Percentiles rank a stretch among this genome's conserved stretches.
Conservation (phyloP, 306 rosid species). For the Ormosia semicastrata region DNA sequence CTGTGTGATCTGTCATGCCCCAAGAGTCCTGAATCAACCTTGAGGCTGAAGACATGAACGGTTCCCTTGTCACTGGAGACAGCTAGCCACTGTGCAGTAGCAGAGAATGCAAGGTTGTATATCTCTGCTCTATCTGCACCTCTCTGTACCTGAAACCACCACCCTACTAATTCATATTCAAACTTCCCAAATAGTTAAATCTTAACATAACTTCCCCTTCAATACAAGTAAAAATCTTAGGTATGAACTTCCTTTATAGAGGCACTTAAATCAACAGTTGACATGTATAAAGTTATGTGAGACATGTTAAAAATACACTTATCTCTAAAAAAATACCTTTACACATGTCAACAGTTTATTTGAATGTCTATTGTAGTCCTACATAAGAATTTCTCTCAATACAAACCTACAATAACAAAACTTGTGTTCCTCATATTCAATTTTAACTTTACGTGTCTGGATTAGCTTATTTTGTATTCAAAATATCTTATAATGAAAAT, state of each 20-base stretch:
- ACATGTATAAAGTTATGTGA: no score
- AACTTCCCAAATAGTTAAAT: neutral
- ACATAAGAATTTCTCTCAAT: no score
- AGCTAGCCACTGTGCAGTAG: constrained; percentile 81
- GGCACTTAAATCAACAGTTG: no score
- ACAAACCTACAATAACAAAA: neutral
- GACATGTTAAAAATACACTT: no score
- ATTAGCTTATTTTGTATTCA: neutral
- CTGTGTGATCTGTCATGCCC: constrained; percentile 42
- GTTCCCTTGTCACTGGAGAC: constrained; percentile 95
- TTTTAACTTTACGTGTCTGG: neutral
- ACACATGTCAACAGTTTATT: no score
- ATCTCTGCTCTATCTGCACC: constrained; percentile 90
- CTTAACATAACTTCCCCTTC: neutral
- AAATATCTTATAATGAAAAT: neutral
- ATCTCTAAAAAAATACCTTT: no score
- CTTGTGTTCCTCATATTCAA: neutral
- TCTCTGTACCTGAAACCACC: constrained; percentile 69
- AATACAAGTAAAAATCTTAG: neutral
- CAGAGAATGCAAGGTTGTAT: constrained; percentile 82
- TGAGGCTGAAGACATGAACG: constrained; percentile 73
- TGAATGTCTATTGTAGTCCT: no score
- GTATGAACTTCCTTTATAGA: no score
- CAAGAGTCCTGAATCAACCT: constrained; percentile 61
- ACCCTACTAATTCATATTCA: constrained; percentile 13